Evolutionary conservation across 177 flowering plant species (phyloP).

Genomic region (Vitis hybrid): DNA sequence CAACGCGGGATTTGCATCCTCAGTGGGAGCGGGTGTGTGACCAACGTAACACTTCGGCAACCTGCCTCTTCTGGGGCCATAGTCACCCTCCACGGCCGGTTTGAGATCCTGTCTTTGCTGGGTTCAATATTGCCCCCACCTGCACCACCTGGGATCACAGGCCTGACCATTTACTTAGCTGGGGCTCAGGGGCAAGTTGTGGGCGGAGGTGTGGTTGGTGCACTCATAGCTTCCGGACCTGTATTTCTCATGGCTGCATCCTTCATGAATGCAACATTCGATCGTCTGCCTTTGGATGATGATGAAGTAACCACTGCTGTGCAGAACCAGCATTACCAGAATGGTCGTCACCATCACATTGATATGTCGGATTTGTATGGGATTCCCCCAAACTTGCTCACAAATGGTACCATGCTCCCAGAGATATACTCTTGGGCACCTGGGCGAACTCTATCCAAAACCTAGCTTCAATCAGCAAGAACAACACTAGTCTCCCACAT

Average conservation of each 20-base stretch:
- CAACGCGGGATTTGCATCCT: conserved; percentile 65
- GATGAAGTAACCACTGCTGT: conserved; percentile 37
- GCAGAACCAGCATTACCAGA: conserved; percentile 50
- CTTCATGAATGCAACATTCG: conserved; percentile 70
- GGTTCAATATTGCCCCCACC: conserved; percentile 77
- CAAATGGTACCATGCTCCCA: conserved; percentile 44
- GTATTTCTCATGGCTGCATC: conserved; percentile 80
- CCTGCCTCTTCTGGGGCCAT: conserved; percentile 53
- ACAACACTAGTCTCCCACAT: background rate
- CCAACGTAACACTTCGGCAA: conserved; percentile 67
- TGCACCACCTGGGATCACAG: conserved; percentile 64
- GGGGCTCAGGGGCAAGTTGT: conserved; percentile 81
- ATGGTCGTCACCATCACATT: conserved; percentile 38
- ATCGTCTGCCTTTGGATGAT: conserved; percentile 64
- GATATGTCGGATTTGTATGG: conserved; percentile 55
- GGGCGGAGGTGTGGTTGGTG: conserved; percentile 66
- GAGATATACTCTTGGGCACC: conserved; percentile 67
- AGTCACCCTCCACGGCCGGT: conserved; percentile 72
- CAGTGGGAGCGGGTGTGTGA: conserved; percentile 64
- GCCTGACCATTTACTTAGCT: conserved; percentile 62
- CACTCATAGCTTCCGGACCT: conserved; percentile 73
- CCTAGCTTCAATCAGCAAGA: conserved; percentile 19
- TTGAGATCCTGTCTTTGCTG: conserved; percentile 66
- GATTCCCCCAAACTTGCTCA: conserved; percentile 55
- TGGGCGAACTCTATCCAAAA: conserved; percentile 47